These are phyloP conservation scores for Zygosaccharomyces siamensis DNA, from an alignment of 805 yeast genomes.

Conservation along the genomic window DNA sequence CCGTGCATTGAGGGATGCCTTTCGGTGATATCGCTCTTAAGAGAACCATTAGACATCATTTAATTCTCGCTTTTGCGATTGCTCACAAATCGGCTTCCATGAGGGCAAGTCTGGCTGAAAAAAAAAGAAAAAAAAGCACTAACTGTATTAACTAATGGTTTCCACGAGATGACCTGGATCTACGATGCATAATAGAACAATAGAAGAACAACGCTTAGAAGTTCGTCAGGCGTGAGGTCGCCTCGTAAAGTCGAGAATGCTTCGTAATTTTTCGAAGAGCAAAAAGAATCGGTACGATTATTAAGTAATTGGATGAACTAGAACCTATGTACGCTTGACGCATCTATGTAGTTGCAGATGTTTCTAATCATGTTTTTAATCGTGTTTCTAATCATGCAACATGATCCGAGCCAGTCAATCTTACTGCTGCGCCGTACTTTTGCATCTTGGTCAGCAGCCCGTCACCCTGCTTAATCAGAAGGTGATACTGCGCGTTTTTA, in stretches of 20 bases:
- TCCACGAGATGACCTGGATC: not conserved
- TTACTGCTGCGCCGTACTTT: constrained; percentile 95
- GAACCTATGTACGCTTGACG: not conserved
- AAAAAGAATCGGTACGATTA: not conserved
- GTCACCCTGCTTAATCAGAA: constrained; percentile 87
- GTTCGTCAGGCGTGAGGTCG: no score
- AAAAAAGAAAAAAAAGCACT: no score
- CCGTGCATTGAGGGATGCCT: no score
- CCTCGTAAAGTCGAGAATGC: not conserved
- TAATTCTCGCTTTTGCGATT: no score
- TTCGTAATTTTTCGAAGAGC: not conserved
- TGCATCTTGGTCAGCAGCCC: constrained; percentile 87
- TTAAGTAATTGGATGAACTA: not conserved
- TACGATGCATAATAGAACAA: not conserved
- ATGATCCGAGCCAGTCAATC: constrained; percentile 86
- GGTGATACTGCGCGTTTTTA: constrained; percentile 89
- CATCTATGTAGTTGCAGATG: not conserved
- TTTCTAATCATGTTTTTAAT: no score
- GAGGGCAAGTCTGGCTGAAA: no score
- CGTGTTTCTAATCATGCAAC: constrained; percentile 27
- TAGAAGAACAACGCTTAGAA: no score
- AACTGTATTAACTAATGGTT: not conserved
- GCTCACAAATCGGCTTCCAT: no score
- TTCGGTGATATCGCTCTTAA: no score
- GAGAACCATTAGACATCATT: no score